These are phyloP conservation scores for Tricholoma matsutake DNA, from an alignment of 768 basidiomycete species.

Conservation along the genomic window DNA sequence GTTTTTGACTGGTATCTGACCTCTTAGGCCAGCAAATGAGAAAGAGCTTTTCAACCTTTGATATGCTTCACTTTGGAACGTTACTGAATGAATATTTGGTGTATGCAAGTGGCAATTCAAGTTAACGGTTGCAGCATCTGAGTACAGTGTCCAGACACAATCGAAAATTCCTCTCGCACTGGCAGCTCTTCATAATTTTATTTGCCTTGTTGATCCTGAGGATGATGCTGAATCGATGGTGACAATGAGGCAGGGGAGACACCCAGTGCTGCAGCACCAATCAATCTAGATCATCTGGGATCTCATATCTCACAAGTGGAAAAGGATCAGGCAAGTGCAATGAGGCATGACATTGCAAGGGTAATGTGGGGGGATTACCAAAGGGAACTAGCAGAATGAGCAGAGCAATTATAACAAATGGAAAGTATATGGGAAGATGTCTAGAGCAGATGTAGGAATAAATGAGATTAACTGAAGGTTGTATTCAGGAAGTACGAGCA, in stretches of 20 bases:
- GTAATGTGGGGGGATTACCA: constrained; percentile 25
- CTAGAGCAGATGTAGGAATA: background rate
- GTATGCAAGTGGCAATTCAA: constrained; percentile 19
- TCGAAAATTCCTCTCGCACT: constrained; percentile 23
- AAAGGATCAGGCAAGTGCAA: constrained; percentile 12
- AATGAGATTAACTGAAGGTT: constrained; percentile 10
- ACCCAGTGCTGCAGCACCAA: background rate
- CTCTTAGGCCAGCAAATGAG: constrained; percentile 28
- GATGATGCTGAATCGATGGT: constrained; percentile 5
- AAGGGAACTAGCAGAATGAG: background rate
- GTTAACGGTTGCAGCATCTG: constrained; percentile 12
- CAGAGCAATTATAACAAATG: background rate
- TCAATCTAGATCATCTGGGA: constrained; percentile 11
- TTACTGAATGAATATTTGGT: constrained; percentile 34
- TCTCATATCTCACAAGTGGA: constrained; percentile 15
- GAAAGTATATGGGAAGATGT: background rate
- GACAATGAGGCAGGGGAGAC: background rate
- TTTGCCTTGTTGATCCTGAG: constrained; percentile 19
- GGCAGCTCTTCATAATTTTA: constrained; percentile 28
- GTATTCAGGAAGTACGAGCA: constrained; percentile 4
- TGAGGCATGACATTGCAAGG: constrained; percentile 20
- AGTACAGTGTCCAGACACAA: constrained; percentile 16
- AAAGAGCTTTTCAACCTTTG: constrained; percentile 44
- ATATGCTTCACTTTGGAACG: constrained; percentile 39
- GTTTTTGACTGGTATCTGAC: constrained; percentile 8